phyloP scores from a whole-genome alignment of 148 eudicot species.

The Oxyria digyna region DNA sequence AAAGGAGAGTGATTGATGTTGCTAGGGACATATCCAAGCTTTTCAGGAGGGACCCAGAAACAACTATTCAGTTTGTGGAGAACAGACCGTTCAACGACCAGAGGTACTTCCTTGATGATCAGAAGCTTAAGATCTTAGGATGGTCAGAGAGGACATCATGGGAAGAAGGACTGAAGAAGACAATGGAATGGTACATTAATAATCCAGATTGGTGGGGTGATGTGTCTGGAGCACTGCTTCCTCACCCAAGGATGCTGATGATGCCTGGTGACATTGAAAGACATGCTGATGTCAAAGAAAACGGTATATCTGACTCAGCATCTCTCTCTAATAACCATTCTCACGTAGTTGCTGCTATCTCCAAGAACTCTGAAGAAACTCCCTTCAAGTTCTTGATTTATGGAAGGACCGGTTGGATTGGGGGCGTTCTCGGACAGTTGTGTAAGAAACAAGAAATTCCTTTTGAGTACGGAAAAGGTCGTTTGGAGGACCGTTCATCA shows the following conservation, averaged over 20 bases:
- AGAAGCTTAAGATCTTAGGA: slow-evolving; percentile 55
- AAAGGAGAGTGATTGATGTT: slow-evolving; percentile 64
- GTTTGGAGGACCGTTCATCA: slow-evolving; percentile 15
- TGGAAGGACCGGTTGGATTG: slow-evolving; percentile 22
- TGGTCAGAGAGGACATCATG: slow-evolving; percentile 60
- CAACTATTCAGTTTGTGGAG: slow-evolving; percentile 53
- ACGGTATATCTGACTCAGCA: slow-evolving; percentile 23
- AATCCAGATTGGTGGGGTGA: slow-evolving; percentile 82
- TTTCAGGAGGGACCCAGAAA: slow-evolving; percentile 36
- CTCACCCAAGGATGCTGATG: slow-evolving; percentile 79
- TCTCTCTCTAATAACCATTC: slow-evolving; percentile 16
- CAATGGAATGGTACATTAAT: slow-evolving; percentile 57
- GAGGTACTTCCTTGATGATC: slow-evolving; percentile 62
- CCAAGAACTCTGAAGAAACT: slow-evolving; percentile 10
- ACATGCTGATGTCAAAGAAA: slow-evolving; percentile 41
- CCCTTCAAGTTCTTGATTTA: slow-evolving; percentile 19
- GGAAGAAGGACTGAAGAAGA: slow-evolving; percentile 60
- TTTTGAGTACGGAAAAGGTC: slow-evolving; percentile 19
- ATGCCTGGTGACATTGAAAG: slow-evolving; percentile 70
- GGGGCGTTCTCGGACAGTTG: slow-evolving; percentile 18
- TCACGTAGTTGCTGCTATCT: slow-evolving; percentile 27
- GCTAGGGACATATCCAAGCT: slow-evolving; percentile 54
- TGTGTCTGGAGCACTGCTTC: slow-evolving; percentile 65
- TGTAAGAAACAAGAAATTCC: slow-evolving; percentile 21
- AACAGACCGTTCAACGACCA: slow-evolving; percentile 73